Evolutionary conservation across 495 filamentous ascomycete species (phyloP).

Genomic region (Podospora sp.): DNA sequence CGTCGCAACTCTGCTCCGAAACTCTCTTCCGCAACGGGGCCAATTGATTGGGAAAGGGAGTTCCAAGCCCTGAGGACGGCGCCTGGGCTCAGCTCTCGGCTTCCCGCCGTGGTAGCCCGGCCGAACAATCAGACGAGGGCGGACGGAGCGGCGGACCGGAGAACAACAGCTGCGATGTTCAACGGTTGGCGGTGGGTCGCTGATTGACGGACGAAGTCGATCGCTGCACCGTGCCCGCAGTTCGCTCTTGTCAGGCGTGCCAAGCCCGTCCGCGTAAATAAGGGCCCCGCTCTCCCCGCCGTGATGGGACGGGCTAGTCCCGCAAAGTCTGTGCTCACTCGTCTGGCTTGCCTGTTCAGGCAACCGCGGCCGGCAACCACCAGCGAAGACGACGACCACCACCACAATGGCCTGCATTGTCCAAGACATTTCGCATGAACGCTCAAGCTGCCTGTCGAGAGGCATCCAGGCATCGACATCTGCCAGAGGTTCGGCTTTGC

Average conservation of each 20-base stretch:
- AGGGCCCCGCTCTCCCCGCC: too few relatives aligned
- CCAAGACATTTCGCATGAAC: conserved; percentile 1
- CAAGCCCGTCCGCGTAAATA: too few relatives aligned
- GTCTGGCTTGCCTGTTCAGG: background rate
- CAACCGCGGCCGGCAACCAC: background rate
- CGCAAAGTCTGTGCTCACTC: background rate
- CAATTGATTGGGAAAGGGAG: background rate
- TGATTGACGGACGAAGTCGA: background rate
- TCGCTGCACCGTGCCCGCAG: background rate
- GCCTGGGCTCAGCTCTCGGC: background rate
- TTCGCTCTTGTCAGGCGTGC: too few relatives aligned
- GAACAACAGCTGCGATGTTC: background rate
- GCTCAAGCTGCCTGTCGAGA: background rate
- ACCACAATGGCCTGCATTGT: background rate
- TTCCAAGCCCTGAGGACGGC: background rate
- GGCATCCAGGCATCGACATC: background rate
- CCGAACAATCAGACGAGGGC: background rate
- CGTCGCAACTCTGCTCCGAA: background rate
- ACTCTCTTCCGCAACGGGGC: background rate
- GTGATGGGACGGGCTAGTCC: background rate
- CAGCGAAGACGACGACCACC: background rate
- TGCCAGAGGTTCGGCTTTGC: background rate
- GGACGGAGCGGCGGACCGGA: background rate
- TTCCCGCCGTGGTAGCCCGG: background rate
- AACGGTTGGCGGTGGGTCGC: background rate